A percentile compares a stretch with the other conserved stretches of the same genome.
phyloP scores from a whole-genome alignment of 805 yeast species.

The Hanseniaspora lindneri region DNA sequence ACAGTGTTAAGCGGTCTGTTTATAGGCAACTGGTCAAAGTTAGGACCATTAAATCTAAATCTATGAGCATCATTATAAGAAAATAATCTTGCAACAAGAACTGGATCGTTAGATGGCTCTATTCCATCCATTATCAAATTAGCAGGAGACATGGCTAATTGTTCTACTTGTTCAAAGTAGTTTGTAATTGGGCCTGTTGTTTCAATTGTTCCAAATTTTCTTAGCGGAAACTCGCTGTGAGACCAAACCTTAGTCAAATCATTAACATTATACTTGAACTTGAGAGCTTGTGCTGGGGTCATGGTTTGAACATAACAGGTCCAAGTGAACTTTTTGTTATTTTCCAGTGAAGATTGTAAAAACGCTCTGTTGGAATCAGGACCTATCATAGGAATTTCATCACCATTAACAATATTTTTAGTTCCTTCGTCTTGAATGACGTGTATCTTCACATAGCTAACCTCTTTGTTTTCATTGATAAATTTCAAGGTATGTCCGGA shows the following conservation, averaged over 20 bases:
- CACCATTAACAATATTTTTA: conserved; percentile 32
- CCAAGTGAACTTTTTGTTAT: conserved; percentile 42
- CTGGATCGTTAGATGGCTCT: conserved; percentile 69
- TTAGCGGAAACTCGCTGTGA: conserved; percentile 70
- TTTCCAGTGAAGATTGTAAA: conserved; percentile 36
- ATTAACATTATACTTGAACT: conserved; percentile 67
- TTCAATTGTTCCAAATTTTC: conserved; percentile 57
- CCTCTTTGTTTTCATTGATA: conserved; percentile 38
- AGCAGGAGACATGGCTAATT: conserved; percentile 57
- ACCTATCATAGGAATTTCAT: conserved; percentile 37
- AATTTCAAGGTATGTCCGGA: conserved; percentile 56
- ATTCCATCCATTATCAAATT: conserved; percentile 58
- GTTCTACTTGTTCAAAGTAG: conserved; percentile 40
- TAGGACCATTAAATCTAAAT: conserved; percentile 54
- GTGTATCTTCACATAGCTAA: conserved; percentile 48
- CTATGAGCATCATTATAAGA: conserved; percentile 70
- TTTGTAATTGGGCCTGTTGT: conserved; percentile 46
- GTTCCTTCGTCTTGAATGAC: conserved; percentile 41
- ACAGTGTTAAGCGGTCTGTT: conserved; percentile 35
- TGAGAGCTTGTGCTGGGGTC: conserved; percentile 68
- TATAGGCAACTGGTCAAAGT: conserved; percentile 56
- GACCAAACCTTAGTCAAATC: conserved; percentile 93
- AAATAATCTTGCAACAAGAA: conserved; percentile 62
- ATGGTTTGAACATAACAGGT: conserved; percentile 47
- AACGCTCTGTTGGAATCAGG: conserved; percentile 37